Evolutionary conservation across 257 asterid species (phyloP), one percentile per base, ranked within the genome.

Genomic region (Primulina tabacum): DNA sequence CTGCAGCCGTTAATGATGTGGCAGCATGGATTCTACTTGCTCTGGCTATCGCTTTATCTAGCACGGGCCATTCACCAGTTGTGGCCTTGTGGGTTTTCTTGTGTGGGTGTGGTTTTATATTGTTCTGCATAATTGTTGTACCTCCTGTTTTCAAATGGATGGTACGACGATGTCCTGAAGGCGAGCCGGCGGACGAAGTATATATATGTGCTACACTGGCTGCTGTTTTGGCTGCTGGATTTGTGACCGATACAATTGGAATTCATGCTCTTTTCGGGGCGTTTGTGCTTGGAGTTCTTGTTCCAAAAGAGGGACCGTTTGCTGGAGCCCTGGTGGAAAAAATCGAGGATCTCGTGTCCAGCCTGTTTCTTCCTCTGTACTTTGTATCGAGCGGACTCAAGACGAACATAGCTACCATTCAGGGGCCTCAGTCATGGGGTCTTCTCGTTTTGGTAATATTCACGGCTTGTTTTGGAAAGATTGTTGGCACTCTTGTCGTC

Each of bases 21-120:
- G 93, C 87, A 20, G 93, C 93, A 17, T 87, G 93, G 93, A 83
- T 87, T 70, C 80, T 87, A 35, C 90, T 87, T 56, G 90, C 90
- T 21, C 79, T 87, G 29, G 93, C 93, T 64, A 77, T 87, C 21
- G 90, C 93, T 60, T 63, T 87, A 8, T 85, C 93, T 4, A 89
- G 89, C 32, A 67, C 81, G 0, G 81, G 79, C 7, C 75, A 74
- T 18, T 85, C 90, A 47, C 89, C 93, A 12, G 33, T 87, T 11
- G 83, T 81, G 24, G 74, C 90, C 0, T 63, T 87, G 37, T 87
- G 89, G 89, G 93, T 87, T 21, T 83, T 87, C 67, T 61, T 87
- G 59, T 69, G 83, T 5, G 93, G 87, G 18, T 60, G 64, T 18
- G 87, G 82, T 60, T 87, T 87, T 58, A 67, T 87, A 59, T 2